These are phyloP conservation scores for Cinnamomum micranthum DNA, from an alignment of 164 flowering plant genomes.

Conservation along the genomic window DNA sequence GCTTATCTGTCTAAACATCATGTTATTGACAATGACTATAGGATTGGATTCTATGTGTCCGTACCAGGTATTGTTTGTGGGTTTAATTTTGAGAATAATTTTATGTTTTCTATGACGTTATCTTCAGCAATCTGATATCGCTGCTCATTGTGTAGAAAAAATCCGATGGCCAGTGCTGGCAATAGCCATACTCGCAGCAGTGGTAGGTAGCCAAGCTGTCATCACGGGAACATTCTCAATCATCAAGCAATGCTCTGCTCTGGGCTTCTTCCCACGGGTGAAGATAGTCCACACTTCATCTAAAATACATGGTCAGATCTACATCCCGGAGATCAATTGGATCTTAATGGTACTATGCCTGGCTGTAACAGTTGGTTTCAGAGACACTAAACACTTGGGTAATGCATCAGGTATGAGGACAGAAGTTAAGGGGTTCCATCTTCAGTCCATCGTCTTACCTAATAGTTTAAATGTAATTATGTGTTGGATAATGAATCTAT, in stretches of 20 bases:
- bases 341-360: slow-evolving; percentile 70
- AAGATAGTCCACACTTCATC: slow-evolving; percentile 86
- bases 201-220: slow-evolving; percentile 92
- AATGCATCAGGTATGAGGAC: slow-evolving; percentile 77
- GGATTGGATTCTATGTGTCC: slow-evolving; percentile 79
- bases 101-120: background rate
- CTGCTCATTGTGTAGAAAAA: slow-evolving; percentile 36
- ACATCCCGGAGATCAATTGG: slow-evolving; percentile 92
- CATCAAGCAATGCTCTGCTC: slow-evolving; percentile 82
- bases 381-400: slow-evolving; percentile 78
- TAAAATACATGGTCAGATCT: slow-evolving; percentile 80
- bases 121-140: background rate
- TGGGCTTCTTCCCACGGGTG: slow-evolving; percentile 85
- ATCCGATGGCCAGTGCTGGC: slow-evolving; percentile 78
- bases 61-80: slow-evolving; percentile 62
- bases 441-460: background rate
- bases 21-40: slow-evolving; percentile 26
- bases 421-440: background rate
- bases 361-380: slow-evolving; percentile 73
- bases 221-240: slow-evolving; percentile 96
- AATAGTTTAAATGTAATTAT: background rate
- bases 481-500: background rate
- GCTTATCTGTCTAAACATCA: slow-evolving; percentile 77
- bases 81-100: background rate
- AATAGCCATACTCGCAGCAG: slow-evolving; percentile 88